Base-by-base conservation (phyloP, 73 alveolate genomes). In the Breviolum minutum region DNA sequence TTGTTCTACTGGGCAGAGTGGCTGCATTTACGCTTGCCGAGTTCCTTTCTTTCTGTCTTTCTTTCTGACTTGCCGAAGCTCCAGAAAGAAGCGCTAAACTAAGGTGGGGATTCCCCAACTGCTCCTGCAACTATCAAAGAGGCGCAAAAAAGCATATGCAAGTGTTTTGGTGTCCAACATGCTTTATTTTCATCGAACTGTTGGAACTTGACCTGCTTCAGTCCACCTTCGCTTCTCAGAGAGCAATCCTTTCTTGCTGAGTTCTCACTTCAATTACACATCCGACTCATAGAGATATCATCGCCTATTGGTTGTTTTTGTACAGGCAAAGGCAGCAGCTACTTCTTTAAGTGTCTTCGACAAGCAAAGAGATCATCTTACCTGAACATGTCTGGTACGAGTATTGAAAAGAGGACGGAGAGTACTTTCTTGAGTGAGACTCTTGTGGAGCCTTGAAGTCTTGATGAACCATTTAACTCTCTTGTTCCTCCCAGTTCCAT, bases 21-120 rank as follows among this genome's bases (percentile, higher is more conserved):
- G 63, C 85, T 76, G 62, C 85, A 76, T 76, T n/a, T 71, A 5
- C 40, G 40, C 40, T 71, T 13, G 81, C 81, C 26, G 81, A 71
- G 81, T 17, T 71, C 6, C 81, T 71, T 13, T 27, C 60, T 76
- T 13, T 22, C 84, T 5, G 61, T 74, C 68, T 40, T n/a, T 40
- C 22, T 10, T 10, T 80, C 12, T 30, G 32, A 26, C 27, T 27
- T 17, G 29, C 89, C 89, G n/a, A 1, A 22, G 24, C 24, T 68
- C n/a, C n/a, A 2, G 24, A 14, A 68, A 6, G 24, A 17, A 17
- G 77, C n/a, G 77, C 17, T 12, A 13, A 29, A 12, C 10, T 19
- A 30, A 80, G 89, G 89, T 80, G 89, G 89, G 19, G 89, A 80
- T 48, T 80, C 89, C 5, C 89, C 89, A 6, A 40, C 89, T 14